Evolutionary conservation across 2,329 filamentous ascomycete genomes (phyloP).

Genomic region (Diaporthe sp.): DNA sequence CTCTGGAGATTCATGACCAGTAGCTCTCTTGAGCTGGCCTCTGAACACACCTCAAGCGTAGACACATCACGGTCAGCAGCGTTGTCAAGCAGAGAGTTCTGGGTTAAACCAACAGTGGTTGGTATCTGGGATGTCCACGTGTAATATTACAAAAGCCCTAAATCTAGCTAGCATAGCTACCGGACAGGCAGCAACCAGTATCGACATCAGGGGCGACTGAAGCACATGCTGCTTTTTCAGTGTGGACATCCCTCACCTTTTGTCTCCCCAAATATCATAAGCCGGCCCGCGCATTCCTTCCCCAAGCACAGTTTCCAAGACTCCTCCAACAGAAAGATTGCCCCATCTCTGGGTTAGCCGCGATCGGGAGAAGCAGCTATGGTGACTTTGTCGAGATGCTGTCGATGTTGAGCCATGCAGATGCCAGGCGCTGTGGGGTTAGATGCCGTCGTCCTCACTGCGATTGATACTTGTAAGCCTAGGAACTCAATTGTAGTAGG

Average conservation of each 20-base stretch:
- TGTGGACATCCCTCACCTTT: not conserved
- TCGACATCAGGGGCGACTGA: slow-evolving; percentile 11
- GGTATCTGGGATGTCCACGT: slow-evolving; percentile 7
- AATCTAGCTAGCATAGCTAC: not conserved
- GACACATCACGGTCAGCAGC: not conserved
- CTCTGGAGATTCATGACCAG: not conserved
- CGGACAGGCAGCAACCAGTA: not conserved
- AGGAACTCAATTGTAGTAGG: too few species aligned
- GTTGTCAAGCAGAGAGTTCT: not conserved
- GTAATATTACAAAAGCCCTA: slow-evolving; percentile 27
- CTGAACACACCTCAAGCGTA: not conserved
- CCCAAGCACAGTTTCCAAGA: not conserved
- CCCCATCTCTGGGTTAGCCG: not conserved
- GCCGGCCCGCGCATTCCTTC: not conserved
- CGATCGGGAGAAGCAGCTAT: slow-evolving; percentile 14
- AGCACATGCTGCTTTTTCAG: not conserved
- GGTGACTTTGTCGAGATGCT: slow-evolving; percentile 28
- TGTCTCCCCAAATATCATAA: not conserved
- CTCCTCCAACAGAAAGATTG: slow-evolving; percentile 5
- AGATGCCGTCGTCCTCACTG: slow-evolving; percentile 32
- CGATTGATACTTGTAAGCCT: slow-evolving; percentile 20
- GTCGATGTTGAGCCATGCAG: not conserved
- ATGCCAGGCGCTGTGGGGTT: not conserved
- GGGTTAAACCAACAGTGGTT: not conserved
- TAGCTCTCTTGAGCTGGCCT: not conserved